A percentile compares a stretch with the other conserved stretches of the same genome.
Evolutionary conservation across 129 eudicot genomes (phyloP).

Genomic region (Helichrysum umbraculigerum): DNA sequence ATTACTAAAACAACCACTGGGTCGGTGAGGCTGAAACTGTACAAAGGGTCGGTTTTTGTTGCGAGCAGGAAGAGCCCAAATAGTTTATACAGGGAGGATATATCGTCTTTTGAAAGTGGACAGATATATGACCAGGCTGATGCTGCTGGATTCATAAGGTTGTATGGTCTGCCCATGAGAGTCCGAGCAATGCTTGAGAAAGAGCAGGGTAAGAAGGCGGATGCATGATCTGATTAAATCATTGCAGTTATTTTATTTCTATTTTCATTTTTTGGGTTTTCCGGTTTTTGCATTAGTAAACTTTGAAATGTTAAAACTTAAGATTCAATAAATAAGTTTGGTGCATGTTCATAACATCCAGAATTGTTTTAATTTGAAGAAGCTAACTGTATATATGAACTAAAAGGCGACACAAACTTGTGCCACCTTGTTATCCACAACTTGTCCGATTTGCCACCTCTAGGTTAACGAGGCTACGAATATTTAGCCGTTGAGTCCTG

Average conservation of each 20-base stretch:
- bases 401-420: too few species aligned
- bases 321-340: neutral
- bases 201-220: constrained; percentile 34
- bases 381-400: too few species aligned
- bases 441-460: too few species aligned
- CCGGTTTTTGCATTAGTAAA: neutral
- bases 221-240: neutral
- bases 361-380: too few species aligned
- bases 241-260: neutral
- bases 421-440: too few species aligned
- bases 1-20: constrained; percentile 79
- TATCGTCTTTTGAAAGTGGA: constrained; percentile 93
- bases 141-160: constrained; percentile 91
- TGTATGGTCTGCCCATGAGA: constrained; percentile 86
- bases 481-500: too few species aligned
- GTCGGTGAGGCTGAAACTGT: constrained; percentile 77
- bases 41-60: constrained; percentile 81
- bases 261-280: neutral
- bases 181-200: constrained; percentile 96
- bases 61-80: constrained; percentile 73
- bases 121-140: constrained; percentile 90
- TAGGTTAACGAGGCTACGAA: too few species aligned
- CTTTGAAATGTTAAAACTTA: neutral
- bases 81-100: constrained; percentile 86
- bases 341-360: neutral